Evolutionary conservation across 2,329 filamentous ascomycete genomes (phyloP).

Genomic region (Alternaria tenuissima): DNA sequence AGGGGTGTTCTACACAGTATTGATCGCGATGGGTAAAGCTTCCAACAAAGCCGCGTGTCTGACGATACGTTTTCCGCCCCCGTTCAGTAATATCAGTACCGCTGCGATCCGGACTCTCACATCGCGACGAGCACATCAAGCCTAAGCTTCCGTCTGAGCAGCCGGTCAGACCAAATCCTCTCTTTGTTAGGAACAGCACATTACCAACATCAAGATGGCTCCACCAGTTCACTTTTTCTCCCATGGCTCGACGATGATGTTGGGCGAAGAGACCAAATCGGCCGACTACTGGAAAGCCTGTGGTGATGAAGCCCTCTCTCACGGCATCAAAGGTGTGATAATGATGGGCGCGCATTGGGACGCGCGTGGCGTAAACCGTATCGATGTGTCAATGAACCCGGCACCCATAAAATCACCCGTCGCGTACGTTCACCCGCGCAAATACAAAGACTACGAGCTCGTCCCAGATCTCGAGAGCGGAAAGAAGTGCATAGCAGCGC

Average conservation of each 20-base stretch:
- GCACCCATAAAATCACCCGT: slow-evolving; percentile 69
- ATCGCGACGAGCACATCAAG: not conserved
- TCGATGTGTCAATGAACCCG: slow-evolving; percentile 70
- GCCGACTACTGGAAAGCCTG: slow-evolving; percentile 72
- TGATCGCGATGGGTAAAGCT: slow-evolving; percentile 4
- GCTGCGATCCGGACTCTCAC: not conserved
- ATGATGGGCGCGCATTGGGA: slow-evolving; percentile 79
- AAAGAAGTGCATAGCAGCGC: slow-evolving; percentile 59
- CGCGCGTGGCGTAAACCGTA: slow-evolving; percentile 59
- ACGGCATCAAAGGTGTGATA: slow-evolving; percentile 68
- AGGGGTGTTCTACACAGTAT: not conserved
- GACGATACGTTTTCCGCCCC: not conserved
- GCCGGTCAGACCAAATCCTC: not conserved
- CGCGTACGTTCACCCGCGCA: slow-evolving; percentile 71
- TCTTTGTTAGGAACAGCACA: not conserved
- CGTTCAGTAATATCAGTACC: not conserved
- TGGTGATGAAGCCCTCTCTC: slow-evolving; percentile 68
- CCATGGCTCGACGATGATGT: slow-evolving; percentile 76
- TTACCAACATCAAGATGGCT: slow-evolving; percentile 22
- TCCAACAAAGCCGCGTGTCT: not conserved
- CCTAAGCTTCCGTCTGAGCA: not conserved
- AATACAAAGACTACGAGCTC: slow-evolving; percentile 70
- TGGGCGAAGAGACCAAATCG: slow-evolving; percentile 69
- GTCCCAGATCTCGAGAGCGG: slow-evolving; percentile 66
- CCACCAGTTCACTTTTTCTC: slow-evolving; percentile 73